Evolutionary conservation across 305 asterid species (phyloP), one percentile per base, ranked within the genome.

Genomic region (Fraxinus sp.): DNA sequence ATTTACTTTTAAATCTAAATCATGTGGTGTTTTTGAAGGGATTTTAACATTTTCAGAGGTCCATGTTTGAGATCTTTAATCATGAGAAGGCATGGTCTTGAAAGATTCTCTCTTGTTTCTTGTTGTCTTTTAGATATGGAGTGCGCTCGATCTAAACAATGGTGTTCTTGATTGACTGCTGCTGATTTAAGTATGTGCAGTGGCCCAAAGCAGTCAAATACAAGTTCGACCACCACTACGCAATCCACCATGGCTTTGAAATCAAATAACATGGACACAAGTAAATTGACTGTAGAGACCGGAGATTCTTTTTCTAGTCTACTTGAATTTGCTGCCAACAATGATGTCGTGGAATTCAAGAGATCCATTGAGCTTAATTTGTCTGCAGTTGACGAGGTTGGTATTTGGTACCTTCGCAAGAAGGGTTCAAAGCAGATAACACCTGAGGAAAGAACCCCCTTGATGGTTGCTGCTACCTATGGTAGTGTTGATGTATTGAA

Each of bases 391-490:
- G 92, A 91, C 18, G 89, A 84, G 84, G 85, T 73, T 55, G 97
- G 95, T 10, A 85, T 85, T 33, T 92, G 97, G 97, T 87, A 89
- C 71, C 94, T 89, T 18, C 90, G 94, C 11, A 86, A 86, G 79
- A 89, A 85, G 81, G 92, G 90, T 0, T 83, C 94, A 1, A 92
- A 87, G 84, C 91, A 86, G 80, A 87, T 91, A 75, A 85, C 84
- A 0, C 85, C 75, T 32, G 93, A 91, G 77, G 91, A 92, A 20
- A 86, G 94, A 66, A 92, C 94, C 26, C 92, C 94, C 2, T 77
- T 92, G 79, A 92, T 92, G 97, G 91, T 92, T n/a, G 97, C 97
- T 83, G 92, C 97, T 30, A 84, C 89, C 0, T 92, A 89, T 66
- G 97, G 95, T 4, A 91, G 93, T 77, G 18, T 92, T 49, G 94